Evolutionary conservation across 2,329 filamentous ascomycete species (phyloP).

Genomic region (Paecilomyces dactylethromorphus): DNA sequence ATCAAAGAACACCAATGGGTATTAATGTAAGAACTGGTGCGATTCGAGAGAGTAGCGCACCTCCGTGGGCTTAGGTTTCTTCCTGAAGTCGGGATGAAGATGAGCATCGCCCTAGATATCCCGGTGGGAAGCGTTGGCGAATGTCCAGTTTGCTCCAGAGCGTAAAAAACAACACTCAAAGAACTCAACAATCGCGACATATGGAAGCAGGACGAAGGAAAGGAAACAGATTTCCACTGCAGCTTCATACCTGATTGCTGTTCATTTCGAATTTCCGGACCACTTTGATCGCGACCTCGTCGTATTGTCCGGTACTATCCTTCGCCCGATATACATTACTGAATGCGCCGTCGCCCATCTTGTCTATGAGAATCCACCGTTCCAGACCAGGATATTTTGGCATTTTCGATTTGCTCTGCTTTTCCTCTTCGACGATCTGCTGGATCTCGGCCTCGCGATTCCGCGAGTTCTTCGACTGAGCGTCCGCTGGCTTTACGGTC

Average conservation of each 20-base stretch:
- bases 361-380: slow-evolving; percentile 79
- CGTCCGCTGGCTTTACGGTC: slow-evolving; percentile 55
- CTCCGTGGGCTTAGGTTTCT: slow-evolving; percentile 92
- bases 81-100: slow-evolving; percentile 94
- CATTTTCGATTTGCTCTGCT: slow-evolving; percentile 75
- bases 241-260: slow-evolving; percentile 81
- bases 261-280: slow-evolving; percentile 99
- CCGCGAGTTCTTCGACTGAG: slow-evolving; percentile 48
- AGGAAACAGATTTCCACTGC: slow-evolving; percentile 20
- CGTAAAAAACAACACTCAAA: slow-evolving; percentile 14
- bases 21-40: slow-evolving; percentile 13
- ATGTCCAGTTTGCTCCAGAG: slow-evolving; percentile 24
- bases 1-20: slow-evolving; percentile 1
- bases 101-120: slow-evolving; percentile 73
- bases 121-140: slow-evolving; percentile 44
- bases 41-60: slow-evolving; percentile 58
- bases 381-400: slow-evolving; percentile 80
- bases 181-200: slow-evolving; percentile 17
- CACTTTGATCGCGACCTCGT: slow-evolving; percentile 94
- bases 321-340: slow-evolving; percentile 94
- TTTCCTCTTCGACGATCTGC: slow-evolving; percentile 85
- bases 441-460: slow-evolving; percentile 61
- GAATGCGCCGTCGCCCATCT: slow-evolving; percentile 99
- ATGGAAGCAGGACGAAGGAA: slow-evolving; percentile 18
- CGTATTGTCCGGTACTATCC: slow-evolving; percentile 64